Percentiles rank a stretch among this genome's conserved stretches.
These are phyloP conservation scores for Crithidia bombi DNA, from an alignment of 208 protist species.

Conservation along the genomic window DNA sequence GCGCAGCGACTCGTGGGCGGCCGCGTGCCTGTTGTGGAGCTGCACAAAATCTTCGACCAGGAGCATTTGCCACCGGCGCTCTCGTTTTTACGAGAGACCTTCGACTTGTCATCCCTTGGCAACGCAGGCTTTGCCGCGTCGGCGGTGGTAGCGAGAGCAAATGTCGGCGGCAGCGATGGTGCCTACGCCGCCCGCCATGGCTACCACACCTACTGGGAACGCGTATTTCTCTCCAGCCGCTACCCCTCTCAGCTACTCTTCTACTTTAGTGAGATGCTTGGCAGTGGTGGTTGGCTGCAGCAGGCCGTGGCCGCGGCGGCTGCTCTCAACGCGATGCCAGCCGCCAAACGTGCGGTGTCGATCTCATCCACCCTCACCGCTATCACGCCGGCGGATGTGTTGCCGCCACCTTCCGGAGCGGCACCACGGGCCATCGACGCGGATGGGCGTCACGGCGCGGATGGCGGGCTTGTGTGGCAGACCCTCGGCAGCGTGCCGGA, in stretches of 20 bases:
- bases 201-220: conserved; percentile 24
- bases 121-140: background rate
- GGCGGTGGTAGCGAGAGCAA: background rate
- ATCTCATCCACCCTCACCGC: background rate
- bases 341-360: background rate
- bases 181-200: background rate
- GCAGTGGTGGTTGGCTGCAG: conserved; percentile 21
- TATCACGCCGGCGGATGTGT: too few species aligned
- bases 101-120: background rate
- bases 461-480: background rate
- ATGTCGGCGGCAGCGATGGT: background rate
- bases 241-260: conserved; percentile 45
- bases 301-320: conserved; percentile 5
- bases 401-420: background rate
- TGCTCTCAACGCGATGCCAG: background rate
- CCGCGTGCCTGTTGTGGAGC: background rate
- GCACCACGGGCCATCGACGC: background rate
- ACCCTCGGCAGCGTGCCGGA: conserved; percentile 16
- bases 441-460: background rate
- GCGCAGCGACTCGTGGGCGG: conserved; percentile 4
- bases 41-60: conserved; percentile 11
- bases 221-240: conserved; percentile 24
- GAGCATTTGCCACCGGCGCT: conserved; percentile 15
- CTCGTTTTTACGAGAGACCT: conserved; percentile 3
- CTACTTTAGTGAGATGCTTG: conserved; percentile 39